These are phyloP conservation scores for Eleusine indica DNA, from an alignment of 176 grass and related monocot genomes.

Conservation along the genomic window DNA sequence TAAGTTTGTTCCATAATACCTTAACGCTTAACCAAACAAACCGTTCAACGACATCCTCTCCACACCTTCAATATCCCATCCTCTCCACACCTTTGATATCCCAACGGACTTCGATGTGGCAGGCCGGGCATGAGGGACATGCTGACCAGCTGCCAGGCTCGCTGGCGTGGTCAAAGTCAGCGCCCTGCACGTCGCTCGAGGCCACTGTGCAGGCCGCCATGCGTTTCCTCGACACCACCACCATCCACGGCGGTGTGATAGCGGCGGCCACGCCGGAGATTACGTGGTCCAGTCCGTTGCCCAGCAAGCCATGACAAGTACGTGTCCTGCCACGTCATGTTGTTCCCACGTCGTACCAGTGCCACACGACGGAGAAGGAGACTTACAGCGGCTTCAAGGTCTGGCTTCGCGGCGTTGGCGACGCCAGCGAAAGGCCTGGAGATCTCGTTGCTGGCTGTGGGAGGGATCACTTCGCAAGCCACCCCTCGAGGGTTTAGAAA, in stretches of 20 bases:
- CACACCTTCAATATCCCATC: too few relatives aligned
- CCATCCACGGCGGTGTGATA: too few relatives aligned
- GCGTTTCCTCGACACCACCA: not conserved
- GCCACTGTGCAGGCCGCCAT: not conserved
- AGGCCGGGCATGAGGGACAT: not conserved
- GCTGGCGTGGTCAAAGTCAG: not conserved
- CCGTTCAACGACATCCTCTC: not conserved
- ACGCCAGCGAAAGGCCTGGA: too few relatives aligned
- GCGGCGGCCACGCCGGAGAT: not conserved
- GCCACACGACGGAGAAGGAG: not conserved
- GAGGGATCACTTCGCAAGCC: too few relatives aligned
- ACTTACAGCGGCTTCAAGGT: not conserved
- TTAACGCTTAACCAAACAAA: too few relatives aligned
- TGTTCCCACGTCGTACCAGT: not conserved
- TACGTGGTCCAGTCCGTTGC: not conserved
- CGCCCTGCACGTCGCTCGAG: not conserved
- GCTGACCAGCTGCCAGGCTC: not conserved
- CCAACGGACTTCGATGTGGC: not conserved
- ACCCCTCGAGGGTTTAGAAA: too few relatives aligned
- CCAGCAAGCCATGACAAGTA: not conserved
- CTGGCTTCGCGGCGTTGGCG: not conserved
- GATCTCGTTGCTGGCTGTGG: too few relatives aligned
- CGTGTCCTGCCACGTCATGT: not conserved
- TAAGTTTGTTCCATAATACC: too few relatives aligned
- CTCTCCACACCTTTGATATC: not conserved